Conservation (phyloP, 345 rosid genomes). For the Eucalyptus cloeziana region DNA sequence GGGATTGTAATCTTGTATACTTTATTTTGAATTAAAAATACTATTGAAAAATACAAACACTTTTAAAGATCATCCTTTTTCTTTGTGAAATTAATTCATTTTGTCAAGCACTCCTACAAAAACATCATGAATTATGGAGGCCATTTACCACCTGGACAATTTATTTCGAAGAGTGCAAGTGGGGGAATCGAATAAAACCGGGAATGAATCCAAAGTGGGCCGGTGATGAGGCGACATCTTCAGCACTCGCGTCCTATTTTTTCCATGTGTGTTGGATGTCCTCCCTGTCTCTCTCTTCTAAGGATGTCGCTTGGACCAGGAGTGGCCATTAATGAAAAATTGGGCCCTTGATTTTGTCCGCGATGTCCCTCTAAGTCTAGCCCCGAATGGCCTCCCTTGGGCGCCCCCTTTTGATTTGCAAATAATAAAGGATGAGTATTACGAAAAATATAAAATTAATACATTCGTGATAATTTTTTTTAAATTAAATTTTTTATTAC, state of each 20-base stretch:
- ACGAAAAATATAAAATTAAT: too few species aligned
- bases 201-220: neutral
- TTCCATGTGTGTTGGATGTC: neutral
- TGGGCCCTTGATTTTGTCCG: neutral
- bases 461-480: too few species aligned
- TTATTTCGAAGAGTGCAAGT: neutral
- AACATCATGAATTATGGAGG: neutral
- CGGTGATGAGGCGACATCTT: neutral
- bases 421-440: neutral
- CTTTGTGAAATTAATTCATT: neutral
- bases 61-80: neutral
- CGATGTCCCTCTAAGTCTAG: neutral
- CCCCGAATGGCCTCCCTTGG: neutral
- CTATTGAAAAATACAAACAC: neutral
- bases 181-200: neutral
- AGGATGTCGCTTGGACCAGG: neutral
- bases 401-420: neutral
- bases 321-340: neutral
- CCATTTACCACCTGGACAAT: neutral
- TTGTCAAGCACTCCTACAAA: neutral
- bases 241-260: neutral
- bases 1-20: accelerated
- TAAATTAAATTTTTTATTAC: too few species aligned
- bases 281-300: neutral
- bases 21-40: neutral